A percentile compares a stretch with the other conserved stretches of the same genome.
phyloP scores from a whole-genome alignment of 2,329 filamentous ascomycete genomes.

The Clonostachys rhizophaga region DNA sequence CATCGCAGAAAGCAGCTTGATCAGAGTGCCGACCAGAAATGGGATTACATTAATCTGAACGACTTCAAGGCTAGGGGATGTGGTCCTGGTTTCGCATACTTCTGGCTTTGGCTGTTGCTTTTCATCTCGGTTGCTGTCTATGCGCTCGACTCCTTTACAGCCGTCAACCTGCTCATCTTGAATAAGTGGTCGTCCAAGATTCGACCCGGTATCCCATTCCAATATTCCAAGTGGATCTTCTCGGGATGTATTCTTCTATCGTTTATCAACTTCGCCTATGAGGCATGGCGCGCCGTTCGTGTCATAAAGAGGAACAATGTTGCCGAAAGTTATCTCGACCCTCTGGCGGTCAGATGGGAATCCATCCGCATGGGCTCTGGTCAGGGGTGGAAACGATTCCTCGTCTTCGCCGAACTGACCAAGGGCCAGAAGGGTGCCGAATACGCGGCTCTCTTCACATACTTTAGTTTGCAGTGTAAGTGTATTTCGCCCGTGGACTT shows the following conservation, averaged over 20 bases:
- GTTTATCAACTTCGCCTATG: conserved; percentile 74
- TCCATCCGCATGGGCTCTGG: conserved; percentile 71
- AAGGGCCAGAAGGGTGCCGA: conserved; percentile 88
- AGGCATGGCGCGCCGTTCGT: conserved; percentile 73
- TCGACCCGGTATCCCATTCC: conserved; percentile 69
- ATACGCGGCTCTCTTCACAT: conserved; percentile 86
- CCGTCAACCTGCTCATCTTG: conserved; percentile 85
- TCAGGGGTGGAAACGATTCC: conserved; percentile 80
- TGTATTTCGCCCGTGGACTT: conserved; percentile 1
- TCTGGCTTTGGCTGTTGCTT: conserved; percentile 77
- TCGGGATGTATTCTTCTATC: conserved; percentile 88
- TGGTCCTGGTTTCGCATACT: conserved; percentile 74
- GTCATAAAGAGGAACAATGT: conserved; percentile 84
- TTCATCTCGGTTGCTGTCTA: conserved; percentile 80
- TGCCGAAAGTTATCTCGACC: conserved; percentile 87
- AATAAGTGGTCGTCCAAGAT: conserved; percentile 85
- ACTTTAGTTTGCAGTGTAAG: conserved; percentile 69
- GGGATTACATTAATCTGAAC: conserved; percentile 75
- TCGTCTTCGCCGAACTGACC: conserved; percentile 89
- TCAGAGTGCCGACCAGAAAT: conserved; percentile 80
- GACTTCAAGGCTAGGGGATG: conserved; percentile 86
- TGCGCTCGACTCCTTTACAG: conserved; percentile 86
- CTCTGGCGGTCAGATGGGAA: conserved; percentile 78
- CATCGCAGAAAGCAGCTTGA: conserved; percentile 57
- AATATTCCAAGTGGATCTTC: conserved; percentile 92